Base-by-base conservation (phyloP, 2,329 filamentous ascomycete genomes). In the Colletotrichum lupini region DNA sequence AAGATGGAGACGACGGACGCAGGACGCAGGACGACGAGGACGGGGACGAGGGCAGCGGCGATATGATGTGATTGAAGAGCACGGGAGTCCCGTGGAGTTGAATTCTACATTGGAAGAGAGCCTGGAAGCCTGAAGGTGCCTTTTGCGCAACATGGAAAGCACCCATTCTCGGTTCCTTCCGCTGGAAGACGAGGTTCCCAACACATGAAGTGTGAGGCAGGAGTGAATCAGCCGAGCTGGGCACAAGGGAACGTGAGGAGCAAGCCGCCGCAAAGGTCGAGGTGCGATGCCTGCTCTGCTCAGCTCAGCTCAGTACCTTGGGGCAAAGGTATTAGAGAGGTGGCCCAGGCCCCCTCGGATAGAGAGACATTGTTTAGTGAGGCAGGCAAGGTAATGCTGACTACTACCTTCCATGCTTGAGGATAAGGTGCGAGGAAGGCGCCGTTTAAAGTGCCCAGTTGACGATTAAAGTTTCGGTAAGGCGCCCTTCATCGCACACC, bases 391-490 rank as follows among this genome's bases (percentile, higher is more conserved):
- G 32, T 9, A 59, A 22, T 22, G 56, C 35, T 24, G 63, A 71
- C 68, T 61, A 61, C 56, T 24, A 67, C 63, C 68, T 61, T 71
- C 56, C 62, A 61, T 60, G 63, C 63, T 57, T 11, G 63, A 35
- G 5, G 19, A 49, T 49, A 49, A 49, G 42, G 42, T 49, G 68
- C 4, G 49, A 46, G 37, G 35, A 66, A 35, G 62, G 28, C 24
- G 14, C 26, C 7, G 14, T 32, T 16, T 19, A 26, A 46, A 37
- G 55, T 24, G 49, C 49, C 26, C 8, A n/a, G 22, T 46, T 26
- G 22, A 37, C 35, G 42, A 12, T 59, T 72, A 72, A 61, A 67
- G 65, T 68, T 72, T 73, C 53, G 58, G 60, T n/a, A 69, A 53
- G n/a, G 60, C 59, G 60, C 14, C 59, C 60, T 52, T 32, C 67